Evolutionary conservation across 1,284 basidiomycete species (phyloP), one percentile per base, ranked within the genome.

Genomic region (Vanrija humicola): DNA sequence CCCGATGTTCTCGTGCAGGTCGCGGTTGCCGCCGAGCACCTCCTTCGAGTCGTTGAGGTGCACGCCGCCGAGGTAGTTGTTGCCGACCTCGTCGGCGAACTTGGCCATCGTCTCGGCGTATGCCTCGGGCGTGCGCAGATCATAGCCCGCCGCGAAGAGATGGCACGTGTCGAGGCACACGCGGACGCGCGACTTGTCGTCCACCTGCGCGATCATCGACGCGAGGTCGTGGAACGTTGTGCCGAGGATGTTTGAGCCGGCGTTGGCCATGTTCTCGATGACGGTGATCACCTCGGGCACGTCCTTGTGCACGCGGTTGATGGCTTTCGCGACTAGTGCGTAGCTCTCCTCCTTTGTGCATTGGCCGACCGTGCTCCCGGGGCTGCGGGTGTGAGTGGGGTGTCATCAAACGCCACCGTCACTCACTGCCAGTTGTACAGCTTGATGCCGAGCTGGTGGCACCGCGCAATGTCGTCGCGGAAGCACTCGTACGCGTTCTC

Each of bases 131-230:
- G 86, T 86, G 18, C 87, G 81, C 38, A 93, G 82, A 68, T 92
- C 88, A 68, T 92, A 91, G 0, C 89, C 88, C 0, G 89, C 86
- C 6, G 89, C 86, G 60, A 89, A 90, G 64, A 86, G 79, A 76
- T 94, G 90, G 70, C 90, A 92, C 0, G 90, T 92, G 75, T 94
- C 90, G 53, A 94, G 76, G 73, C 90, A 93, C 2, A 92, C 85
- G 0, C 89, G 87, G 0, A 93, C 84, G 38, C 90, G 77, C 0
- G 76, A 74, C 73, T 90, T 91, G 69, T 92, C 84, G 5, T 85
- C 78, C 1, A 93, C 87, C n/a, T 79, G 77, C 0, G 77, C 70
- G 42, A 94, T 90, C 56, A 93, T 90, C 1, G 76, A 76, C 0
- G 81, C 82, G 10, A 93, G 73, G 59, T 93, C 85, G 14, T 79